Conservation (phyloP, 768 basidiomycete species). For the Tubosaeta sp. region DNA sequence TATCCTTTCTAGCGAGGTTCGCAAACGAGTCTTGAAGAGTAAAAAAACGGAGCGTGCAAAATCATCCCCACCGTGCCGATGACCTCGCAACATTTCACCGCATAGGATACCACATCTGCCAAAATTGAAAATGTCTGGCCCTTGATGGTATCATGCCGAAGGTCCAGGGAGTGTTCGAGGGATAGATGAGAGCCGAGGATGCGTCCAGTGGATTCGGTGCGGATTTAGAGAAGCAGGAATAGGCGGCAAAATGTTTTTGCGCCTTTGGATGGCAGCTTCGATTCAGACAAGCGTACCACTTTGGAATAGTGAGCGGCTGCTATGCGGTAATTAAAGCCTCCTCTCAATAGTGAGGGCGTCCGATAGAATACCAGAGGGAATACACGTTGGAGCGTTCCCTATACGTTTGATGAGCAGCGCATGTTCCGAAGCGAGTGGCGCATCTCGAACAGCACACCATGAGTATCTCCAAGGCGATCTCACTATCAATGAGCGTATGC, state of each 20-base stretch:
- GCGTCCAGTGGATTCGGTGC: conserved; percentile 14
- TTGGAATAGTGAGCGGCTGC: conserved; percentile 15
- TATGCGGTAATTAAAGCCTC: conserved; percentile 17
- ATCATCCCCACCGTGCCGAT: too few species aligned
- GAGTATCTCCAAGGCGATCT: conserved; percentile 15
- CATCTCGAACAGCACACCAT: conserved; percentile 6
- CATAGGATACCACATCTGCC: background rate
- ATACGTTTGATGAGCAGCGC: conserved; percentile 10
- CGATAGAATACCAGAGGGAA: conserved; percentile 8
- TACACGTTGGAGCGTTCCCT: conserved; percentile 11
- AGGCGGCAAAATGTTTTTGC: conserved; percentile 16
- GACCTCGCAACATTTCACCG: background rate
- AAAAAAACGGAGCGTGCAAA: too few species aligned
- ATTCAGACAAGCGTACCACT: conserved; percentile 14
- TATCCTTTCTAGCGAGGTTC: too few species aligned
- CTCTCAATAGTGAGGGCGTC: conserved; percentile 14
- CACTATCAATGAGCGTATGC: conserved; percentile 5
- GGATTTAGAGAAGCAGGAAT: conserved; percentile 9
- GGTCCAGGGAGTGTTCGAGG: conserved; percentile 8
- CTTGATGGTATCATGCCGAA: too few species aligned
- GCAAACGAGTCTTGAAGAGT: too few species aligned
- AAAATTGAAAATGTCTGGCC: background rate
- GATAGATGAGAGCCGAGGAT: conserved; percentile 13
- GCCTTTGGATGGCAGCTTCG: conserved; percentile 9
- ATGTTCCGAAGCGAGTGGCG: conserved; percentile 4